phyloP scores from a whole-genome alignment of 768 basidiomycete species.

The Pleurotus eryngii region DNA sequence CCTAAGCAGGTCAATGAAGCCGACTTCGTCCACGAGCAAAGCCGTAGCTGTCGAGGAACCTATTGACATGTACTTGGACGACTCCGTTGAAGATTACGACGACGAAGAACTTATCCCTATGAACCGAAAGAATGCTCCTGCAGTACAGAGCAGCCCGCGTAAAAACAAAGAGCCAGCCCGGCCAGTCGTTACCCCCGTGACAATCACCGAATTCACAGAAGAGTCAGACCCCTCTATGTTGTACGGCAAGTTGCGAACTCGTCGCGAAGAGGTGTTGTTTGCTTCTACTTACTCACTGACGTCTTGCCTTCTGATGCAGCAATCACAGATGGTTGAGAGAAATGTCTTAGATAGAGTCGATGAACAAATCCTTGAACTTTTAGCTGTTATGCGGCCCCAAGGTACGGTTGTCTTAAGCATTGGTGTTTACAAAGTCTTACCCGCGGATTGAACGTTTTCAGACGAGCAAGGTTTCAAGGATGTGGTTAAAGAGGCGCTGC shows the following conservation, averaged over 20 bases:
- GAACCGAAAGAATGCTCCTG: no score
- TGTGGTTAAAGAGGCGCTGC: slow-evolving; percentile 35
- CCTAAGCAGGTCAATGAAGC: slow-evolving; percentile 18
- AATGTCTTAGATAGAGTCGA: neutral
- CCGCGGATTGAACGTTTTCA: slow-evolving; percentile 4
- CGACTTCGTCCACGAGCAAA: slow-evolving; percentile 16
- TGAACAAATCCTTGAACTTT: slow-evolving; percentile 12
- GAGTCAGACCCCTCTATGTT: slow-evolving; percentile 16
- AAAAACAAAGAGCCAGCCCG: neutral
- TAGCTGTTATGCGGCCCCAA: slow-evolving; percentile 37
- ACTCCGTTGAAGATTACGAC: slow-evolving; percentile 17
- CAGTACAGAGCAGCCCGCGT: neutral
- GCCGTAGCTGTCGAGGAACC: slow-evolving; percentile 26
- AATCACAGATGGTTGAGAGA: neutral
- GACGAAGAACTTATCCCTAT: slow-evolving; percentile 18
- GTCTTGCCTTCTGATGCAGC: neutral
- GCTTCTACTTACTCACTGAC: neutral
- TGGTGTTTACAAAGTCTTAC: no score
- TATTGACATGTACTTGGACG: slow-evolving; percentile 31
- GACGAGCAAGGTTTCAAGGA: slow-evolving; percentile 35
- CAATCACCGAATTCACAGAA: no score
- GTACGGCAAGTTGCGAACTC: slow-evolving; percentile 21
- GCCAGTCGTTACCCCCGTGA: no score
- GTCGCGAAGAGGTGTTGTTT: slow-evolving; percentile 18
- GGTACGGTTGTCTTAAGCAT: slow-evolving; percentile 22